Base-by-base conservation (phyloP, 371 early-diverging fungal species). In the Batrachochytrium dendrobatidis region DNA sequence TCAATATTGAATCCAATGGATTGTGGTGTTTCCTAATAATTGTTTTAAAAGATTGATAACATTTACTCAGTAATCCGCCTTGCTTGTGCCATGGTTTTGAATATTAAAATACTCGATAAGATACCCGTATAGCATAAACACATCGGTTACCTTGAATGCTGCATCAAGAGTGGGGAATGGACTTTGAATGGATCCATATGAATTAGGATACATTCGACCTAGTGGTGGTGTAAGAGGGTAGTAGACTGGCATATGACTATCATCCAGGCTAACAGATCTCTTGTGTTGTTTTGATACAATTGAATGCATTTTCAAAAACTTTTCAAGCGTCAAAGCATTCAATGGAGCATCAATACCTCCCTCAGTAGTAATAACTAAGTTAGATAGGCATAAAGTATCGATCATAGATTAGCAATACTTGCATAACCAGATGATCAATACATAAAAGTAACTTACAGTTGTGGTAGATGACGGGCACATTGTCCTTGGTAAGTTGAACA, bases 401-500 rank as follows among this genome's bases (percentile, higher is more conserved):
- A n/a, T n/a, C n/a, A n/a, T n/a, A n/a, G n/a, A n/a, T n/a, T n/a
- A n/a, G n/a, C n/a, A n/a, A n/a, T n/a, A n/a, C n/a, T n/a, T n/a
- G n/a, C n/a, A n/a, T n/a, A n/a, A n/a, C n/a, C n/a, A n/a, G n/a
- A n/a, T n/a, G n/a, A n/a, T n/a, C n/a, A n/a, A n/a, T n/a, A n/a
- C n/a, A n/a, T n/a, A 22, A 25, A 29, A 53, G 39, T 0, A 56
- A 59, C 59, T 56, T 84, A 86, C 89, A 94, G 74, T 99, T 95
- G 63, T 98, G 99, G 68, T 95, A 95, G 48, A 99, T 74, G 3
- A 98, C 90, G 10, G 94, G 94, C 0, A 86, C 85, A 51, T 77
- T 61, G 66, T 99, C 97, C 61, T 88, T 89, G 6, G 96, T 94
- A 57, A 99, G 68, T 75, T 98, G 98, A 22, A 95, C 94, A 72